phyloP scores from a whole-genome alignment of 106 monocot species.

The Posidonia australis region DNA sequence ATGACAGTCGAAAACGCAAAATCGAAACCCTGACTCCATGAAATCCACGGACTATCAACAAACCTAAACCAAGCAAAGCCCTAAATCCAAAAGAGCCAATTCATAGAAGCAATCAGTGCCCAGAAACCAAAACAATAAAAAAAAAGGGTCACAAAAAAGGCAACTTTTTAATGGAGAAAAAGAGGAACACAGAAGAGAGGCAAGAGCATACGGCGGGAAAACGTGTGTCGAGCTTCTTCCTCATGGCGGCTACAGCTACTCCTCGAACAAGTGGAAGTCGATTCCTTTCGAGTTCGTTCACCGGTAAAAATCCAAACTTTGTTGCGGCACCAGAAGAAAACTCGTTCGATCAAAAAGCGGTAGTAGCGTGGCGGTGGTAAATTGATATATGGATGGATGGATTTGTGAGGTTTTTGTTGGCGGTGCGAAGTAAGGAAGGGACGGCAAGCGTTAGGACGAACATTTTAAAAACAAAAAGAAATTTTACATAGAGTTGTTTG shows the following conservation, averaged over 20 bases:
- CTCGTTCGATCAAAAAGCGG: no score
- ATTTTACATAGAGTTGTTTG: no score
- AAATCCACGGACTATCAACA: neutral
- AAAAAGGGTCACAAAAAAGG: neutral
- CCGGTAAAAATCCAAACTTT: no score
- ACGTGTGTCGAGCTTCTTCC: conserved; percentile 83
- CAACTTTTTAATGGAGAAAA: neutral
- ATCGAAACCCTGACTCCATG: neutral
- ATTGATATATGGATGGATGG: no score
- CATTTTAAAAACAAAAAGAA: no score
- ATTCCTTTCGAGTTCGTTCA: no score
- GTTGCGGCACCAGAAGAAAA: no score
- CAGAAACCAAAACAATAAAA: neutral
- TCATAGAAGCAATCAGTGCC: neutral
- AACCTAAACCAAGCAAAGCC: neutral
- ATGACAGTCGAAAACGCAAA: neutral
- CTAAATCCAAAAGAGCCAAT: neutral
- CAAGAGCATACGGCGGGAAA: conserved; percentile 53
- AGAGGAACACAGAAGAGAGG: neutral
- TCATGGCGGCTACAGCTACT: conserved; percentile 22
- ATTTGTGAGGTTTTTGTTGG: no score
- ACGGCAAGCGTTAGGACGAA: no score
- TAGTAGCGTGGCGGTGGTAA: no score
- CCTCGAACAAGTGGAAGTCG: no score
- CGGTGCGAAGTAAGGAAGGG: no score